These are phyloP conservation scores for Phytophthora pistaciae DNA, from an alignment of 352 stramenopile genomes.

Conservation along the genomic window DNA sequence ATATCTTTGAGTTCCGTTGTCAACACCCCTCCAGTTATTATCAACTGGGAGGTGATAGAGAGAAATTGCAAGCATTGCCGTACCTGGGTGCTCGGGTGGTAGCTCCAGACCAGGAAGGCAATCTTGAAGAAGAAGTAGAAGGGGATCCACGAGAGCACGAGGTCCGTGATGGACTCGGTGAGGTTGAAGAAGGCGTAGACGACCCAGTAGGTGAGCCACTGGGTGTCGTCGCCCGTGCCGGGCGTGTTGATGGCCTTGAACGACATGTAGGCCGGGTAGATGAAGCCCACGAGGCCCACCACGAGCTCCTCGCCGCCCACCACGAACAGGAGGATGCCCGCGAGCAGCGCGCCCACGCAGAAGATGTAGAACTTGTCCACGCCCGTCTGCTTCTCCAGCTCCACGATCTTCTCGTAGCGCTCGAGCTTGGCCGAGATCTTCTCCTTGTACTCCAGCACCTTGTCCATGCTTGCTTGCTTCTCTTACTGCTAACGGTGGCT, in stretches of 20 bases:
- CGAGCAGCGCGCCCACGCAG: conserved; percentile 48
- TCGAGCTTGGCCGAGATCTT: conserved; percentile 85
- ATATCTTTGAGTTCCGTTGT: not conserved
- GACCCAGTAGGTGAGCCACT: conserved; percentile 94
- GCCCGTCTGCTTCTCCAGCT: conserved; percentile 87
- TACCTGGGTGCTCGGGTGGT: conserved; percentile 81
- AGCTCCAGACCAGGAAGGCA: conserved; percentile 87
- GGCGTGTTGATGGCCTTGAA: conserved; percentile 91
- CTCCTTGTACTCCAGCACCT: conserved; percentile 84
- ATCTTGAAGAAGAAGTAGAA: conserved; percentile 93
- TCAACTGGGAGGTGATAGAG: no score
- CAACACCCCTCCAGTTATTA: no score
- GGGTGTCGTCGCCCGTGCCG: conserved; percentile 78
- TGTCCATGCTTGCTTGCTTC: conserved; percentile 67
- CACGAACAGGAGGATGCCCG: conserved; percentile 80
- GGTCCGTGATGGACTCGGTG: conserved; percentile 90
- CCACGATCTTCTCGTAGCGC: conserved; percentile 85
- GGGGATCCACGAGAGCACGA: conserved; percentile 85
- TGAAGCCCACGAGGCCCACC: conserved; percentile 86
- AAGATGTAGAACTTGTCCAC: conserved; percentile 93
- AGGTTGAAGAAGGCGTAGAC: conserved; percentile 98
- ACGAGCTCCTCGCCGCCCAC: conserved; percentile 81
- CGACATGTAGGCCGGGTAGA: conserved; percentile 90
- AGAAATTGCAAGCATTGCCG: not conserved
- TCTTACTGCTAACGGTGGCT: conserved; percentile 1